Evolutionary conservation across 257 asterid genomes (phyloP).

Genomic region (Cynanchum wilfordii): DNA sequence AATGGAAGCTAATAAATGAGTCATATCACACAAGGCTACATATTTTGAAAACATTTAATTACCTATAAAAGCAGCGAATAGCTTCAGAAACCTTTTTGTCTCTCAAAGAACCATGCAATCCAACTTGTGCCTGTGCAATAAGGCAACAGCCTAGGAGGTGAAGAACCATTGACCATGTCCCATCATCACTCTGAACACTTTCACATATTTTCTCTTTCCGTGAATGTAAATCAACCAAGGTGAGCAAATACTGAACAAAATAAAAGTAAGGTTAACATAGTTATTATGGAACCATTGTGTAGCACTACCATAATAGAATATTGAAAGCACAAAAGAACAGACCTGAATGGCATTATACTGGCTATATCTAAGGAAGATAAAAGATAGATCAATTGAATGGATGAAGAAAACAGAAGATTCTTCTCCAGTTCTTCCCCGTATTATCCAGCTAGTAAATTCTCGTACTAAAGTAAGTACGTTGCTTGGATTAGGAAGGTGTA

Average conservation of each 20-base stretch:
- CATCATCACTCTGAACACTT: constrained; percentile 64
- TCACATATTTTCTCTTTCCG: constrained; percentile 67
- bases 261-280: constrained; percentile 29
- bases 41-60: background rate
- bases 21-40: background rate
- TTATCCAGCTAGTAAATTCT: constrained; percentile 87
- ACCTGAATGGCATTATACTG: constrained; percentile 88
- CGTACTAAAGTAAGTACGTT: constrained; percentile 51
- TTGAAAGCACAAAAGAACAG: constrained; percentile 22
- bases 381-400: constrained; percentile 74
- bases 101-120: constrained; percentile 46
- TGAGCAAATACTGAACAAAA: constrained; percentile 64
- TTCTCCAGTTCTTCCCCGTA: constrained; percentile 71
- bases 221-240: constrained; percentile 67
- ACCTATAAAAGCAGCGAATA: constrained; percentile 87
- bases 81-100: constrained; percentile 78
- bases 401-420: constrained; percentile 76
- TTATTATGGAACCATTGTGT: constrained; percentile 16
- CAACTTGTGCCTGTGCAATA: constrained; percentile 70
- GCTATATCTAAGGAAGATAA: constrained; percentile 65
- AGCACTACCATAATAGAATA: background rate
- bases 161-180: constrained; percentile 51
- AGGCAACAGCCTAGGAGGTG: constrained; percentile 96
- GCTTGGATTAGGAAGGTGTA: constrained; percentile 50
- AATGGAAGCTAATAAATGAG: background rate